These are phyloP conservation scores for Monosporascus sp. DNA, from an alignment of 2,329 filamentous ascomycete genomes.

Conservation along the genomic window DNA sequence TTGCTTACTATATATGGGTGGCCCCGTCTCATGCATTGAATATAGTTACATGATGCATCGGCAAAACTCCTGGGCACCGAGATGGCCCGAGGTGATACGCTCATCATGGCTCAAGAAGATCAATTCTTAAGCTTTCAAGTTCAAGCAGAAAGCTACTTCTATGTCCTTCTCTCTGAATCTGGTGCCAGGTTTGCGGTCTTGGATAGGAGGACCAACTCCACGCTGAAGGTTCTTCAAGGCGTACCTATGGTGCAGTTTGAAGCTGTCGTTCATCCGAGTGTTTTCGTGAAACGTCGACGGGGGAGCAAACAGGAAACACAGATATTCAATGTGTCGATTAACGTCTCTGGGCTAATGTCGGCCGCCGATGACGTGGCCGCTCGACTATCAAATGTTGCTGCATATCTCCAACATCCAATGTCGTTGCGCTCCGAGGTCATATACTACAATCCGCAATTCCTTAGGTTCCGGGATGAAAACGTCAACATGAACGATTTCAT, in stretches of 20 bases:
- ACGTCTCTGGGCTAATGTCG: slow-evolving; percentile 1
- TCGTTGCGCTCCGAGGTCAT: not conserved
- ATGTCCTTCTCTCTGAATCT: not conserved
- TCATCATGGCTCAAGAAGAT: too few species aligned
- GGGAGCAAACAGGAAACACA: not conserved
- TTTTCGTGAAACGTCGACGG: slow-evolving; percentile 1
- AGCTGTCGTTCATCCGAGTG: slow-evolving; percentile 1
- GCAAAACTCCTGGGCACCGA: too few species aligned
- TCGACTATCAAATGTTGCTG: not conserved
- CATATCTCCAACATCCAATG: slow-evolving; percentile 2
- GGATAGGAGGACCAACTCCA: slow-evolving; percentile 1
- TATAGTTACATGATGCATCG: too few species aligned
- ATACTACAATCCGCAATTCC: slow-evolving; percentile 2
- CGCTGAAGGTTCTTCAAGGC: not conserved
- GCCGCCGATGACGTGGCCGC: not conserved
- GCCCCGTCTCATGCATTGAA: too few species aligned
- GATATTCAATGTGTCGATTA: slow-evolving; percentile 1
- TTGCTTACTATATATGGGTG: too few species aligned
- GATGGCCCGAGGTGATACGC: too few species aligned
- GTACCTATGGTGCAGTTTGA: not conserved
- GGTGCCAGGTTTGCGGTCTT: not conserved
- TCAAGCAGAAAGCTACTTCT: too few species aligned
- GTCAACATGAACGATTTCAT: slow-evolving; percentile 1
- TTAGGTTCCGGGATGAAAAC: not conserved
- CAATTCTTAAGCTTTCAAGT: too few species aligned